phyloP scores from a whole-genome alignment of 2,329 filamentous ascomycete genomes.

The Sordariomycetes sp. region DNA sequence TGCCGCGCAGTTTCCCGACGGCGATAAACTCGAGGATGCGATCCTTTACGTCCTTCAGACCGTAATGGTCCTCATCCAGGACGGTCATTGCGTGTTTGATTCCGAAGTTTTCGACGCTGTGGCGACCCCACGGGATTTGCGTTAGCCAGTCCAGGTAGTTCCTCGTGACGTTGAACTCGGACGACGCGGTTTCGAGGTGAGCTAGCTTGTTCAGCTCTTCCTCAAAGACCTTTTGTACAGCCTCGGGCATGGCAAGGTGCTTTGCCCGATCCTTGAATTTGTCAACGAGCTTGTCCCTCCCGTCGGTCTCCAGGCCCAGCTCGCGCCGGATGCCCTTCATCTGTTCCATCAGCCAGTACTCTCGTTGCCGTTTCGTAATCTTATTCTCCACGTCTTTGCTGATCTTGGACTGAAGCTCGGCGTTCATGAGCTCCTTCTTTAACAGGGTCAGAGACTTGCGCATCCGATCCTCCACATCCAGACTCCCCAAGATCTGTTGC shows the following conservation, averaged over 20 bases:
- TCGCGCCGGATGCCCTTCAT: slow-evolving; percentile 98
- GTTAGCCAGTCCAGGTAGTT: slow-evolving; percentile 99
- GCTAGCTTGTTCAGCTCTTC: slow-evolving; percentile 96
- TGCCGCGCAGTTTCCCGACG: slow-evolving; percentile 91
- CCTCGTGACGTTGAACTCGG: slow-evolving; percentile 95
- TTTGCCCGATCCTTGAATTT: slow-evolving; percentile 93
- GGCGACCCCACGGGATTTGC: slow-evolving; percentile 93
- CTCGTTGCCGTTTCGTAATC: slow-evolving; percentile 92
- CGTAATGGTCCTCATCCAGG: slow-evolving; percentile 92
- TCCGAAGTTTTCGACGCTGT: slow-evolving; percentile 92
- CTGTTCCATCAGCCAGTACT: slow-evolving; percentile 99
- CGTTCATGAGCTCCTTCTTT: slow-evolving; percentile 98
- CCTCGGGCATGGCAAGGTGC: slow-evolving; percentile 93
- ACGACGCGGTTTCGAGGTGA: slow-evolving; percentile 88
- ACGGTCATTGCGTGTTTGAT: slow-evolving; percentile 86
- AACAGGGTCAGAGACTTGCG: slow-evolving; percentile 85
- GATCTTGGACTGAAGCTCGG: slow-evolving; percentile 92
- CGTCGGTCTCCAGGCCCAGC: slow-evolving; percentile 91
- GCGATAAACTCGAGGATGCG: slow-evolving; percentile 97
- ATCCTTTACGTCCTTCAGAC: slow-evolving; percentile 95
- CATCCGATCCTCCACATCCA: slow-evolving; percentile 87
- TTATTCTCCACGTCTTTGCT: slow-evolving; percentile 96
- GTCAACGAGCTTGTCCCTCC: slow-evolving; percentile 95
- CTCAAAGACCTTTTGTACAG: slow-evolving; percentile 94
- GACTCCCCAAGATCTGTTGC: slow-evolving; percentile 78